Evolutionary conservation across 768 basidiomycete species (phyloP), one percentile per base, ranked within the genome.

Genomic region (Amyloporia xantha): DNA sequence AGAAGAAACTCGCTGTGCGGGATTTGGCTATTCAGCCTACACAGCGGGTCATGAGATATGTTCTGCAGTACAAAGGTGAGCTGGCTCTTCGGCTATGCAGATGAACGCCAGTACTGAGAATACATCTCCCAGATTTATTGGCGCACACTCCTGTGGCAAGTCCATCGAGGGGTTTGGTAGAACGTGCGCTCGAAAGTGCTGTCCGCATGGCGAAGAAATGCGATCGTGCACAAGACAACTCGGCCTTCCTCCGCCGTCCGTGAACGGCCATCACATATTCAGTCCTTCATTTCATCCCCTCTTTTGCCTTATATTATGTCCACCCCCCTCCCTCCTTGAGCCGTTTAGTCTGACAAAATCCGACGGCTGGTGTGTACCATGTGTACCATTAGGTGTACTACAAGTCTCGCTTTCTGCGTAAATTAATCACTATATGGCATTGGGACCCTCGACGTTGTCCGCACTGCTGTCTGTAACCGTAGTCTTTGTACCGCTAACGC

Each of bases 11-110:
- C 3, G 63, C 63, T 25, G 69, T 81, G 20, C 68, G 80, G 44
- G 83, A 84, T 49, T 59, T 85, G 24, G 80, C 81, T 2, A 82
- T 85, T 46, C 67, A 78, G 54, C 82, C 82, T 15, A 73, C 75
- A 12, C 81, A 85, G 58, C 69, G 83, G 17, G 71, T 82, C n/a
- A 76, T 76, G 64, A 70, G 82, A 52, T 83, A 84, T 60, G 78
- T 77, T 2, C 58, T 84, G 33, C 65, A 82, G 37, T 83, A 77
- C 52, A 74, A 68, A 71, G 82, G 82, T 80, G 50, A 48, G 69
- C 65, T 17, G n/a, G n/a, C n/a, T n/a, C n/a, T n/a, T n/a, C n/a
- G n/a, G n/a, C n/a, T n/a, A 11, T 24, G 42, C 9, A 27, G 10
- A 26, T 21, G 40, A 12, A 19, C 21, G 30, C n/a, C n/a, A n/a